Conservation (phyloP, 2,329 filamentous ascomycete species). For the Pseudogymnoascus sp. region DNA sequence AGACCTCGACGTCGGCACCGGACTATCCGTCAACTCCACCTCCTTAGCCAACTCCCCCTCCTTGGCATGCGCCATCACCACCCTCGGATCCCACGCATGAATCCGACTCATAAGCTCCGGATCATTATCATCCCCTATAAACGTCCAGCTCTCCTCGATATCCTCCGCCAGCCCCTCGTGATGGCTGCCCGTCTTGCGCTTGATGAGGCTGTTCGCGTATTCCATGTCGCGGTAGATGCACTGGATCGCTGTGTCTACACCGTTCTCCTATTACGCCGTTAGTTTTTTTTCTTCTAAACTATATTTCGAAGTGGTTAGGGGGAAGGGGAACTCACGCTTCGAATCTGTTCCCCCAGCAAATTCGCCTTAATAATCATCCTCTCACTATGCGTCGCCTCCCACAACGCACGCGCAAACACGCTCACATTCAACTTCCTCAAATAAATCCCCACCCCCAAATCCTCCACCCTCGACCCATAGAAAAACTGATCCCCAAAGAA, state of each 20-base stretch:
- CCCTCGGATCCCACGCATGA: conserved; percentile 27
- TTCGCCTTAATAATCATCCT: conserved; percentile 85
- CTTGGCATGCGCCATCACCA: neutral
- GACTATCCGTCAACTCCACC: neutral
- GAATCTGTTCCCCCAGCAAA: conserved; percentile 77
- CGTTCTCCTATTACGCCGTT: conserved; percentile 61
- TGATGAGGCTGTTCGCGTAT: conserved; percentile 79
- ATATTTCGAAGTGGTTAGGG: neutral
- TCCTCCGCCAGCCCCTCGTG: conserved; percentile 43
- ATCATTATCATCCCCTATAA: conserved; percentile 53
- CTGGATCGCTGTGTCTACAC: conserved; percentile 84
- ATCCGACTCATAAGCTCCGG: conserved; percentile 26
- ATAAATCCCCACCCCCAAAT: conserved; percentile 84
- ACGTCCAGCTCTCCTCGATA: conserved; percentile 84
- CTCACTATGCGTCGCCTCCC: conserved; percentile 84
- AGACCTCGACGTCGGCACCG: neutral
- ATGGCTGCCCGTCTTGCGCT: conserved; percentile 50
- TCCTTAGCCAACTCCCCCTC: neutral
- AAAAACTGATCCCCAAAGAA: conserved; percentile 99
- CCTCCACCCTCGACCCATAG: conserved; percentile 82
- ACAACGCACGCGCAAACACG: conserved; percentile 76
- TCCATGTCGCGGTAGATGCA: conserved; percentile 92
- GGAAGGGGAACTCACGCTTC: conserved; percentile 53
- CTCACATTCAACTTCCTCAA: conserved; percentile 85
- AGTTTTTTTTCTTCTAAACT: conserved; percentile 15